Evolutionary conservation across 73 alveolate species (phyloP).

Genomic region (Paramecium caudatum): DNA sequence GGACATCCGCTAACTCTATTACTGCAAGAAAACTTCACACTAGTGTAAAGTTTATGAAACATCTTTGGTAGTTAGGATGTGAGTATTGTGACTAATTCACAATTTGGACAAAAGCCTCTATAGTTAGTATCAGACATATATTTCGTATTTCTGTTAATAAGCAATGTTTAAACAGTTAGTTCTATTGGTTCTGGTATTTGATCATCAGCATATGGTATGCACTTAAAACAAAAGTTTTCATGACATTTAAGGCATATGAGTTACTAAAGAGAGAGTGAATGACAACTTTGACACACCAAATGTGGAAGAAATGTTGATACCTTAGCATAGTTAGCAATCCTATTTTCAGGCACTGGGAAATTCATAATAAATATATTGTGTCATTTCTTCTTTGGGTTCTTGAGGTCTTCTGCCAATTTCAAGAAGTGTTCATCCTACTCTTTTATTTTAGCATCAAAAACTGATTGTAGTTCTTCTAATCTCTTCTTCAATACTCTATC

Average conservation of each 20-base stretch:
- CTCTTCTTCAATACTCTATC: constrained; percentile 61
- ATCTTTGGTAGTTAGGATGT: constrained; percentile 60
- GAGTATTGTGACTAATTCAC: constrained; percentile 13
- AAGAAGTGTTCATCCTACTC: constrained; percentile 49
- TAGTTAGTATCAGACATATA: constrained; percentile 22
- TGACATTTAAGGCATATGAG: constrained; percentile 56
- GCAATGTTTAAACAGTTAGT: background rate
- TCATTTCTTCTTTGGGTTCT: constrained; percentile 42
- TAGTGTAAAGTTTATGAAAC: constrained; percentile 60
- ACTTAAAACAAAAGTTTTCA: constrained; percentile 56
- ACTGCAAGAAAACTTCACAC: constrained; percentile 30
- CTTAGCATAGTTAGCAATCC: constrained; percentile 63
- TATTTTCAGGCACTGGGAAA: constrained; percentile 68
- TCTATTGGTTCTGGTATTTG: constrained; percentile 60
- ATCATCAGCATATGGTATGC: constrained; percentile 59
- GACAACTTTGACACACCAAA: constrained; percentile 15
- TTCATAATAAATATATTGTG: constrained; percentile 10
- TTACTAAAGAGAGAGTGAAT: constrained; percentile 45
- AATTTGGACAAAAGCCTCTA: constrained; percentile 60
- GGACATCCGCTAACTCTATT: constrained; percentile 58
- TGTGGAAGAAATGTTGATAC: background rate
- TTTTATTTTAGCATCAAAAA: constrained; percentile 49
- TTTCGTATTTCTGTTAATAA: constrained; percentile 20
- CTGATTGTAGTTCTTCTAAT: constrained; percentile 48
- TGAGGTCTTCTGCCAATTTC: constrained; percentile 53